Conservation (phyloP, 768 basidiomycete genomes). For the Collybia sp. region DNA sequence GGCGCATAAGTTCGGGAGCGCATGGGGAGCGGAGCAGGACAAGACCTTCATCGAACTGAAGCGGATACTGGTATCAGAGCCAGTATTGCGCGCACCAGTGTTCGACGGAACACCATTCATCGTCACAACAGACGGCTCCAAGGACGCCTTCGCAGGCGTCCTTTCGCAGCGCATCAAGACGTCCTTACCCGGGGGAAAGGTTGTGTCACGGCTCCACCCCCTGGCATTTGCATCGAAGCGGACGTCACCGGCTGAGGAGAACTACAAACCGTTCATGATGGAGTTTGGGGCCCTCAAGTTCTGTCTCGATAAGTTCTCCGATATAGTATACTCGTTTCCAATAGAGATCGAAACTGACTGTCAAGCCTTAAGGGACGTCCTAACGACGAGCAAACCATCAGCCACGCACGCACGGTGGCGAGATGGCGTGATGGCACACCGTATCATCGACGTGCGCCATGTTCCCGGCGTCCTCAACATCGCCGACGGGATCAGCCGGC, state of each 20-base stretch:
- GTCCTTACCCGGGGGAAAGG: background rate
- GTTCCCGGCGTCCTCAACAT: conserved; percentile 14
- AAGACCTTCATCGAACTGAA: conserved; percentile 23
- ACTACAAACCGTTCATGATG: background rate
- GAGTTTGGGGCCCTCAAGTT: background rate
- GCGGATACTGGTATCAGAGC: conserved; percentile 15
- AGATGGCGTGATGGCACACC: conserved; percentile 17
- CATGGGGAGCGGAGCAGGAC: conserved; percentile 17
- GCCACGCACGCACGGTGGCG: background rate
- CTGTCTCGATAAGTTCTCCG: background rate
- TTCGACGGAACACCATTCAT: no score
- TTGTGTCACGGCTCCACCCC: background rate
- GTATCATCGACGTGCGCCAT: conserved; percentile 19
- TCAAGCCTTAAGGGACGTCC: no score
- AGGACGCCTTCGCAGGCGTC: conserved; percentile 14
- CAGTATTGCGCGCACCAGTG: conserved; percentile 14
- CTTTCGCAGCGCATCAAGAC: conserved; percentile 4
- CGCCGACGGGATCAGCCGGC: conserved; percentile 24
- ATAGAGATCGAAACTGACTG: no score
- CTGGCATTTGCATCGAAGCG: background rate
- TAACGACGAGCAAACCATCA: background rate
- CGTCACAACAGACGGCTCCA: no score
- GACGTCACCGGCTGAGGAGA: background rate
- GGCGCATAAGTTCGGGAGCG: no score
- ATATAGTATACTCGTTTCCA: background rate